Percentiles rank a stretch among this genome's conserved stretches.
Evolutionary conservation across 176 grass and related monocot genomes (phyloP).

Genomic region (Oropetium thomaeum): DNA sequence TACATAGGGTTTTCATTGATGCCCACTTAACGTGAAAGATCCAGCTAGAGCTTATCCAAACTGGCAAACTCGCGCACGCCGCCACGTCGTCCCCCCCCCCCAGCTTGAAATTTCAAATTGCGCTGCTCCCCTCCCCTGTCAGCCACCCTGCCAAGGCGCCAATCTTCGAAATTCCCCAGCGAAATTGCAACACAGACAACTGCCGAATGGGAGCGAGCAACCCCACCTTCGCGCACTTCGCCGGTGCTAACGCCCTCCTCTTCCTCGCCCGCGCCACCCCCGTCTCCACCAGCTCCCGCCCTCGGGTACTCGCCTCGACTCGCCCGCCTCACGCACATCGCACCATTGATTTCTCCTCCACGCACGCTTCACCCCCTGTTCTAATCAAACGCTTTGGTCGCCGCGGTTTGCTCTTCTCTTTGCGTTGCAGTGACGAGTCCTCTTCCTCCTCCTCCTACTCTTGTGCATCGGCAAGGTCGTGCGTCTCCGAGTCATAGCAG

Average conservation of each 20-base stretch:
- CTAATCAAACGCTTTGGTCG: not conserved
- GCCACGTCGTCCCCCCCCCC: not conserved
- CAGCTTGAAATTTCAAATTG: conserved; percentile 29
- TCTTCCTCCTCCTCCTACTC: conserved; percentile 42
- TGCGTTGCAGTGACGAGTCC: conserved; percentile 41
- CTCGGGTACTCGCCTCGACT: conserved; percentile 28
- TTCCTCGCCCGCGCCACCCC: conserved; percentile 20
- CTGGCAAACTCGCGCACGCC: too few species aligned
- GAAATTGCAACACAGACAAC: conserved; percentile 10
- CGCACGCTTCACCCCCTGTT: not conserved
- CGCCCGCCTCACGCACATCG: not conserved
- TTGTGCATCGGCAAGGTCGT: conserved; percentile 37
- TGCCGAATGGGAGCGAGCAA: not conserved
- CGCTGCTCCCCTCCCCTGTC: not conserved
- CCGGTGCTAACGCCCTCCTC: conserved; percentile 36
- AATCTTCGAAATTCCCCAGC: conserved; percentile 18
- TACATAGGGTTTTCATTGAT: not conserved
- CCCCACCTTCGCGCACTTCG: conserved; percentile 25
- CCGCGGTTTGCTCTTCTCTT: conserved; percentile 7
- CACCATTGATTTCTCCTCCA: not conserved
- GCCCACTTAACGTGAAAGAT: not conserved
- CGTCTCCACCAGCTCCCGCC: not conserved
- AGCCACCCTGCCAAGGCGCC: not conserved
- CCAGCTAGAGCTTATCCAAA: too few species aligned
- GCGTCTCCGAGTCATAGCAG: conserved; percentile 41